Evolutionary conservation across 2,329 filamentous ascomycete species (phyloP), one percentile per base, ranked within the genome.

Genomic region (Talaromyces sp.): DNA sequence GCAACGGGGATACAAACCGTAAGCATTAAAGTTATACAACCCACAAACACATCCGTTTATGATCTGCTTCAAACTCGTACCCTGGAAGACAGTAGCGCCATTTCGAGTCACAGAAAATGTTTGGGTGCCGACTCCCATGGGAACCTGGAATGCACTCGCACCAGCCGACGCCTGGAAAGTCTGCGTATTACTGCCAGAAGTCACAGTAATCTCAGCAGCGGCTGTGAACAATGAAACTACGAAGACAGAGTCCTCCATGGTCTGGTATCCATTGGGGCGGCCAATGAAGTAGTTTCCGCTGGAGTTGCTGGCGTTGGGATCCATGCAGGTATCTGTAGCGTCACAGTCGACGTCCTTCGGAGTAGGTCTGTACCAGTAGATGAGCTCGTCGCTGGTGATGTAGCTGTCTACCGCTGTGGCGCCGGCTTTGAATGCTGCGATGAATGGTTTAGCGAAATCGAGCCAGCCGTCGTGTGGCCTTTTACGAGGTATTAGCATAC

Each of bases 341-440:
- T 84, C 82, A 71, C 84, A 86, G 70, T 84, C 70, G 39, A 83
- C 69, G 11, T 68, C 66, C 66, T 78, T 81, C 1, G 79, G 79
- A 1, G 81, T 84, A 2, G 83, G 83, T 1, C 84, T 80, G 72
- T 85, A 86, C 84, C 84, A 86, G 75, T 86, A 86, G 37, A 84
- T 73, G 14, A 86, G 71, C 71, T 83, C 77, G 24, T 86, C 84
- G 11, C 78, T 73, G 41, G 74, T 73, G 67, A 85, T 81, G 72
- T 81, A 80, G 14, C 67, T 65, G 43, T 70, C 67, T 10, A 71
- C 69, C 1, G 65, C 69, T 33, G 71, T 78, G 2, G 74, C 76
- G 13, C 80, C 82, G 57, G 78, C 80, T 68, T 85, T 84, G 72
- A 80, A 86, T 0, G 84, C 84, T 0, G 81, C 76, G 66, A 85